Base-by-base conservation (phyloP, 257 asterid species). In the Fraxinus anomala region DNA sequence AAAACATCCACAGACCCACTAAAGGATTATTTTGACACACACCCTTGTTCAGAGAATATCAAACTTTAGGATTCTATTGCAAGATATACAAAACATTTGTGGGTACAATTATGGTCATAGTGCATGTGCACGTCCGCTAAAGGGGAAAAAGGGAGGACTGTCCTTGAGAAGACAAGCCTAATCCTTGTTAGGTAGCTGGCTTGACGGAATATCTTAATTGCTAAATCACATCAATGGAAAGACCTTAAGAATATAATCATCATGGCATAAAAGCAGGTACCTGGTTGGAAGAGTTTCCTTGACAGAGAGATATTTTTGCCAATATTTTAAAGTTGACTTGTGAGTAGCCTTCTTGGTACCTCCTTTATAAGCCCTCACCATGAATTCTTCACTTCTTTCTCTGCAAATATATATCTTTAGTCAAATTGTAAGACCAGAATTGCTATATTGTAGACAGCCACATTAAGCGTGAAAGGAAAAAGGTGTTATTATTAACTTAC, bases 331-430 rank as follows among this genome's bases (percentile, higher is more conserved):
- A 73, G 98, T 91, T 65, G 98, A 95, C 84, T 92, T 95, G 85
- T 90, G 93, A 80, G 83, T 82, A 70, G 94, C 97, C 85, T 93
- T 95, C 83, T 93, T 93, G 12, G 85, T 79, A 73, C 99, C 97
- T 70, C 97, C 97, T 83, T 86, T 91, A 80, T 91, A 95, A 79
- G 98, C 98, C 89, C 99, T 86, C 76, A 93, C 87, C 93, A 88
- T 95, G 88, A 88, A 95, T 75, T 95, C 99, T 80, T 95, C 99
- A 76, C 90, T 91, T 85, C 97, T 90, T 84, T 95, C 98, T 82
- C 99, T 95, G 90, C 71, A 72, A 39, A 67, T 23, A 75, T 34
- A 73, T 54, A 30, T 49, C 68, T 78, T 54, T 51, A 30, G 40
- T 66, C 42, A 67, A 74, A 72, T 44, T 75, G 36, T 39, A 54